phyloP scores from a whole-genome alignment of 108 stramenopile genomes.

The Conticribra weissflogii region DNA sequence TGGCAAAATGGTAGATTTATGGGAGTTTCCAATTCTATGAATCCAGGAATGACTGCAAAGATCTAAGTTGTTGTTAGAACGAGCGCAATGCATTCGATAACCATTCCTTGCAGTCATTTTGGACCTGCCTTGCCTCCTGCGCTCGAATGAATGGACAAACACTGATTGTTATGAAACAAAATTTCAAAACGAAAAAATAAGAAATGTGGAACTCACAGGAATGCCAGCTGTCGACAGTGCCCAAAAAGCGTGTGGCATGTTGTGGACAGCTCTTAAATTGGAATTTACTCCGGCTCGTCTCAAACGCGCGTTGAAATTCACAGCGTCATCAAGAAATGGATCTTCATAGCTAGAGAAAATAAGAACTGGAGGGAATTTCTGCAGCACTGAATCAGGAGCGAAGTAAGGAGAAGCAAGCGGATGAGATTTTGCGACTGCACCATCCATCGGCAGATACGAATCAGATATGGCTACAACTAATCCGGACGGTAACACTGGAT shows the following conservation, averaged over 20 bases:
- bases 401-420: constrained; percentile 80
- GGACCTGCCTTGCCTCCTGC: constrained; percentile 67
- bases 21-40: no score
- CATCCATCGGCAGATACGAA: constrained; percentile 58
- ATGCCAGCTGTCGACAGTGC: constrained; percentile 78
- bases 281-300: constrained; percentile 68
- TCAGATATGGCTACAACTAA: constrained; percentile 75
- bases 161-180: no score
- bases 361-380: constrained; percentile 68
- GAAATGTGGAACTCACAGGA: constrained; percentile 33
- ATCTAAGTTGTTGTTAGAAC: no score
- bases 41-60: no score
- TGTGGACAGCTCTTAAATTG: constrained; percentile 61
- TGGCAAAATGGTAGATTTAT: no score
- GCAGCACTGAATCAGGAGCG: constrained; percentile 63
- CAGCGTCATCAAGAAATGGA: constrained; percentile 89
- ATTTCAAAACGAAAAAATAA: not conserved
- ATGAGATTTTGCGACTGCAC: constrained; percentile 54
- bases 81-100: no score
- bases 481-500: constrained; percentile 81
- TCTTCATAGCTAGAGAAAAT: constrained; percentile 74
- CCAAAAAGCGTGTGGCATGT: constrained; percentile 87
- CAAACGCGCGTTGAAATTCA: constrained; percentile 77
- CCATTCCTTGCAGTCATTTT: constrained; percentile 64
- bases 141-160: constrained; percentile 23